These are phyloP conservation scores for Aspergillus sp. DNA, from an alignment of 2,329 filamentous ascomycete species.

Conservation along the genomic window DNA sequence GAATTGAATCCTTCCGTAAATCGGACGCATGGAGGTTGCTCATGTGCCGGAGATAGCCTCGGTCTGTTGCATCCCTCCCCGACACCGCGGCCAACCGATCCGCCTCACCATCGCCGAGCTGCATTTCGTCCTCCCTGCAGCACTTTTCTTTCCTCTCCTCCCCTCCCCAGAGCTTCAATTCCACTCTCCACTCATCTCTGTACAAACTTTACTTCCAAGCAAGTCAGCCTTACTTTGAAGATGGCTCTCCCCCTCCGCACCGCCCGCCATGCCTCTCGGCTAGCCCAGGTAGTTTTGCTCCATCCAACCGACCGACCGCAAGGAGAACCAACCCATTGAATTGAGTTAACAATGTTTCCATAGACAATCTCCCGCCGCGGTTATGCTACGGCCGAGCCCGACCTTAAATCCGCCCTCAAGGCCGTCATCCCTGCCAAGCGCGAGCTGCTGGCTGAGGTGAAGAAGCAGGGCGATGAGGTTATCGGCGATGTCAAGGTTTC, in stretches of 20 bases:
- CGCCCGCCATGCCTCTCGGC: slow-evolving; percentile 37
- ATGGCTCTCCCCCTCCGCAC: slow-evolving; percentile 33
- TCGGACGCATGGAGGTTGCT: background rate
- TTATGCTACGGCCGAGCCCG: slow-evolving; percentile 71
- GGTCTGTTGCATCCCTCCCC: background rate
- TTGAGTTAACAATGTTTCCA: background rate
- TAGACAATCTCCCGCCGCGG: slow-evolving; percentile 22
- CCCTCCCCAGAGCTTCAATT: background rate
- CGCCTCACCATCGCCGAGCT: background rate
- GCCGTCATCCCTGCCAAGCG: slow-evolving; percentile 87
- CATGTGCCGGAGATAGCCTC: slow-evolving; percentile 4
- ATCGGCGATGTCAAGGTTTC: slow-evolving; percentile 92
- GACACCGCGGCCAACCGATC: slow-evolving; percentile 16
- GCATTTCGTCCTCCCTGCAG: background rate
- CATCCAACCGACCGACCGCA: background rate
- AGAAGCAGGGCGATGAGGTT: slow-evolving; percentile 75
- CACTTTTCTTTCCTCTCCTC: slow-evolving; percentile 6
- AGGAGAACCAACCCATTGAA: background rate
- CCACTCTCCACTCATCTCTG: background rate
- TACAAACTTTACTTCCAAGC: background rate
- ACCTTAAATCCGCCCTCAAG: slow-evolving; percentile 84
- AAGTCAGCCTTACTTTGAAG: slow-evolving; percentile 13
- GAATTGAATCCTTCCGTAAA: background rate
- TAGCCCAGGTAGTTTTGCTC: slow-evolving; percentile 36
- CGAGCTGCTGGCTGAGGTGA: slow-evolving; percentile 91